These are phyloP conservation scores for Pholiota conissans DNA, from an alignment of 768 basidiomycete species.

Conservation along the genomic window DNA sequence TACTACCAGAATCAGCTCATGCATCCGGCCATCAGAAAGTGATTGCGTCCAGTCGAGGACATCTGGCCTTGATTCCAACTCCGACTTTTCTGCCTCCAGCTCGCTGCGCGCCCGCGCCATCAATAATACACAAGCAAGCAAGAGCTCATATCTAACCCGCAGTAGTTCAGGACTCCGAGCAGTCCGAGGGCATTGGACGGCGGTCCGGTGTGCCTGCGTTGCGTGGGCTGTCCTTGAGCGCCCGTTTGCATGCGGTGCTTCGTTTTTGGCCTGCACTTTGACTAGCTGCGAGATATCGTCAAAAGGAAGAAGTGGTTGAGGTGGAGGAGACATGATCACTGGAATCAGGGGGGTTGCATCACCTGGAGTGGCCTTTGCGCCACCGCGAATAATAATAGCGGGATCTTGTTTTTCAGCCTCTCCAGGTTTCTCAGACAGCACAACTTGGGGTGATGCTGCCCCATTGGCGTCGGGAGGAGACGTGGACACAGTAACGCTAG, in stretches of 20 bases:
- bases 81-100: neutral
- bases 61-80: neutral
- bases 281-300: neutral
- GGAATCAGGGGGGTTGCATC: neutral
- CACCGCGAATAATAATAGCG: neutral
- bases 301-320: conserved; percentile 1
- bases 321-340: neutral
- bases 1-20: neutral
- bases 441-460: neutral
- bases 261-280: neutral
- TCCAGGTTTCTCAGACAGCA: neutral
- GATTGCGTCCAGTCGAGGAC: neutral
- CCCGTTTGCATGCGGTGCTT: neutral
- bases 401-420: neutral
- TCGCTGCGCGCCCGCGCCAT: conserved; percentile 5
- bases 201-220: neutral
- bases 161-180: conserved; percentile 8
- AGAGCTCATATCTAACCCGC: conserved; percentile 18
- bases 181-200: conserved; percentile 13
- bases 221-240: neutral
- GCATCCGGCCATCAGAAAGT: conserved; percentile 4
- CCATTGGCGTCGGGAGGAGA: neutral
- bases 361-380: neutral
- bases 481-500: neutral
- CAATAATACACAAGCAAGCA: conserved; percentile 14